Conservation (phyloP, 2,329 filamentous ascomycete genomes). For the Alternaria arbusti region DNA sequence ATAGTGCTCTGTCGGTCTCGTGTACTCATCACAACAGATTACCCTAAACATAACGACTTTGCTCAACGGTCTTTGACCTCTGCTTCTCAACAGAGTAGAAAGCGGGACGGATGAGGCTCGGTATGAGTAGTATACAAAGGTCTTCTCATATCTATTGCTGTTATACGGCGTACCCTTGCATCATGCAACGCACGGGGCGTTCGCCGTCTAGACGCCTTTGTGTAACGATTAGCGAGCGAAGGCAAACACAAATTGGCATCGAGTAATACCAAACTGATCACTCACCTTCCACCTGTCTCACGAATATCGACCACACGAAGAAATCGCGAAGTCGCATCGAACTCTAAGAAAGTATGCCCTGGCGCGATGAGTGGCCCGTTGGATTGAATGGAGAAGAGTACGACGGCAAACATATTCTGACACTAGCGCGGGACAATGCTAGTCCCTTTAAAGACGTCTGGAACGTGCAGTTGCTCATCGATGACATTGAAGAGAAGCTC, state of each 20-base stretch:
- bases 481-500: background rate
- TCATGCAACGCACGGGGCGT: background rate
- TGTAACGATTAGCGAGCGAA: background rate
- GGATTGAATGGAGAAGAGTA: background rate
- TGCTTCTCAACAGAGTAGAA: background rate
- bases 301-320: background rate
- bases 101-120: background rate
- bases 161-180: background rate
- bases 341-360: background rate
- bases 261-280: background rate
- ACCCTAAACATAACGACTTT: background rate
- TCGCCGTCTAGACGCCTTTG: background rate
- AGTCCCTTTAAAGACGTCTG: background rate
- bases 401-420: background rate
- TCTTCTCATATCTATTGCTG: background rate
- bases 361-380: background rate
- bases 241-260: background rate
- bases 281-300: background rate
- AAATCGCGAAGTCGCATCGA: background rate
- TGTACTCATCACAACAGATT: background rate
- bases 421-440: background rate
- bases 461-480: background rate
- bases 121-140: background rate
- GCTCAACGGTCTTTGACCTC: background rate
- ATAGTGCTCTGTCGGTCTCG: background rate